Percentiles rank a stretch among this genome's conserved stretches.
Conservation (phyloP, 2,329 filamentous ascomycete species). For the Seiridium cupressi region DNA sequence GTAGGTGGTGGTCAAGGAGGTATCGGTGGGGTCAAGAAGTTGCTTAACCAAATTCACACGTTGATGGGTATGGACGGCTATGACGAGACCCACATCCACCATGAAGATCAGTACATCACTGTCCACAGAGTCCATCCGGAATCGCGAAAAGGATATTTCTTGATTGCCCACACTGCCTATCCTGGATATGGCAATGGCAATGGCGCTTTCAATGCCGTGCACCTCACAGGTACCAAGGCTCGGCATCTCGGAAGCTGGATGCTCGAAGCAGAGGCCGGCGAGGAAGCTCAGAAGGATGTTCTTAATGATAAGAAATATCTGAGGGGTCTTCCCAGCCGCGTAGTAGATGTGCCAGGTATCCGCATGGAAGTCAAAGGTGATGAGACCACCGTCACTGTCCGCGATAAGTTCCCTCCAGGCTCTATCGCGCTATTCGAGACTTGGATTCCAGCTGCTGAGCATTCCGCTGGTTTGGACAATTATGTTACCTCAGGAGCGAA, state of each 20-base stretch:
- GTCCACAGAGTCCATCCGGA: constrained; percentile 92
- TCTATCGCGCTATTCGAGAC: constrained; percentile 96
- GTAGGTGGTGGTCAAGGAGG: constrained; percentile 73
- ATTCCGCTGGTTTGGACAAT: constrained; percentile 78
- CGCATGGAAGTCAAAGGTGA: constrained; percentile 69
- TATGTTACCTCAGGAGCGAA: constrained; percentile 82
- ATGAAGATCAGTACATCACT: constrained; percentile 94
- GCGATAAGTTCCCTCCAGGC: constrained; percentile 83
- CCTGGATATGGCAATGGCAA: constrained; percentile 86
- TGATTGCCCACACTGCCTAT: constrained; percentile 95
- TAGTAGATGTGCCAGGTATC: constrained; percentile 72
- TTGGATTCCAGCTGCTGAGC: constrained; percentile 86
- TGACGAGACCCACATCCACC: constrained; percentile 93
- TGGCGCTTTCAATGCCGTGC: constrained; percentile 74
- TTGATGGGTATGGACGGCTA: constrained; percentile 95
- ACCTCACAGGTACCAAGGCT: constrained; percentile 79
- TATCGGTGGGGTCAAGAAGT: constrained; percentile 86
- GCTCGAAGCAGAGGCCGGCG: constrained; percentile 79
- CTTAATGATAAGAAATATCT: constrained; percentile 69
- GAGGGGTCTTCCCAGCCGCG: constrained; percentile 79
- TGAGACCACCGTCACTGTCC: constrained; percentile 76
- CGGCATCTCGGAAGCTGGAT: constrained; percentile 89
- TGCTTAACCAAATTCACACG: constrained; percentile 91
- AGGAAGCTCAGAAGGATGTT: constrained; percentile 64
- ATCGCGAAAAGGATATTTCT: constrained; percentile 88